Evolutionary conservation across 176 grass and related monocot genomes (phyloP), one percentile per base, ranked within the genome.

Genomic region (Chrysopogon serrulatus): DNA sequence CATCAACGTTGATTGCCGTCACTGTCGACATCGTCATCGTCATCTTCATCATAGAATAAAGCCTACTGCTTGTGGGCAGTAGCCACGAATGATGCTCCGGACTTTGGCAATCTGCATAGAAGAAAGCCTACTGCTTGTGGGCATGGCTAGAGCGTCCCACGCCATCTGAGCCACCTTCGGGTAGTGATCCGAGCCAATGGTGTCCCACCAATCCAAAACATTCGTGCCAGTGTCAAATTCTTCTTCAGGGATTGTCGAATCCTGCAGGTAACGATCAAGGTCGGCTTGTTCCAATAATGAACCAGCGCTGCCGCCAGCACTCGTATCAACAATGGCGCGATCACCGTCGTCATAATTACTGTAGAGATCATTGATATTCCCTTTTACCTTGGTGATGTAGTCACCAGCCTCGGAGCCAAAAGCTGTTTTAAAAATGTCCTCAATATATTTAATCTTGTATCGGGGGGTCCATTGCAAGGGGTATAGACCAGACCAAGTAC

Each of bases 381-480:
- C 12, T 0, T 11, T 65, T 4, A 67, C 16, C 0, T n/a, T 4
- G 3, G 19, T 1, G 6, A 67, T 7, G 10, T 10, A 10, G 1
- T 2, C 6, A n/a, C 0, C 17, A 0, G 8, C 40, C 40, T 31
- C 28, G 18, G 31, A 36, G 5, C 21, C 47, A 35, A 53, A 68
- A 0, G 9, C 21, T 4, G 1, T 36, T 15, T 26, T 2, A n/a
- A 81, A 68, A 8, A 5, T 4, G 45, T 12, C 27, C 9, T 0
- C 0, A 6, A 81, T 21, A 14, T 12, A 30, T 0, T 5, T 5
- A 4, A 81, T 45, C 31, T 70, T 81, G 47, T 30, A 57, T 36
- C 64, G 21, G 65, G 79, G 79, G 47, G n/a, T 81, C 79, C 37
- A 69, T 45, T 65, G 12, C 34, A 40, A 81, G 34, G 27, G 65